Evolutionary conservation across 768 basidiomycete species (phyloP), one percentile per base, ranked within the genome.

Genomic region (Galerina marginata): DNA sequence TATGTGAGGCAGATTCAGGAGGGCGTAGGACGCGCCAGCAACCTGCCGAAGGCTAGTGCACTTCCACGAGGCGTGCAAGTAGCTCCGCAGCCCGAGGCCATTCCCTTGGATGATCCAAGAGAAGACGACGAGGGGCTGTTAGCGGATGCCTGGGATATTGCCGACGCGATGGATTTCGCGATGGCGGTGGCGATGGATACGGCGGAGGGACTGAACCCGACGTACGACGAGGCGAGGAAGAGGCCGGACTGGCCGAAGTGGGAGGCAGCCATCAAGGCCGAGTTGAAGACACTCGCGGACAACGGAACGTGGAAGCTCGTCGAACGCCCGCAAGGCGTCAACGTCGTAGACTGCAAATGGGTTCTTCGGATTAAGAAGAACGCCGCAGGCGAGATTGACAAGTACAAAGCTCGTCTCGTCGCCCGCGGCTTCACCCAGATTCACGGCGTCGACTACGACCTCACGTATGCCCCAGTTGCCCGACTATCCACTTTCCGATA

Each of bases 351-450:
- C 11, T 48, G 44, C 45, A 38, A 38, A n/a, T 56, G 55, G 55
- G 79, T 83, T 4, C 82, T 75, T 59, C 63, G 63, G 5, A 57
- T 71, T 16, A 85, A 86, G 62, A 47, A 65, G 20, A 74, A 81
- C 48, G 60, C 68, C 0, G 40, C 63, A 0, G 79, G 81, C 14
- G 48, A 66, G 0, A 67, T 82, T 23, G 55, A 61, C 1, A 61
- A 69, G 4, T 76, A 76, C 72, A 83, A 82, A 64, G 81, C 76
- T 5, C 59, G 77, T 1, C 67, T 84, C 0, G 78, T 83, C 0
- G 77, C 80, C 0, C 66, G 75, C 52, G 77, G 83, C 0, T 81
- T 75, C 68, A 60, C 71, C 0, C 84, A 85, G 62, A 58, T 69
- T 0, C 66, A 68, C 2, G 76, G 82, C 3, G 29, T 29, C 29